A percentile compares a stretch with the other conserved stretches of the same genome.
Evolutionary conservation across 2,329 filamentous ascomycete species (phyloP).

Genomic region (Colletotrichum graminicola): DNA sequence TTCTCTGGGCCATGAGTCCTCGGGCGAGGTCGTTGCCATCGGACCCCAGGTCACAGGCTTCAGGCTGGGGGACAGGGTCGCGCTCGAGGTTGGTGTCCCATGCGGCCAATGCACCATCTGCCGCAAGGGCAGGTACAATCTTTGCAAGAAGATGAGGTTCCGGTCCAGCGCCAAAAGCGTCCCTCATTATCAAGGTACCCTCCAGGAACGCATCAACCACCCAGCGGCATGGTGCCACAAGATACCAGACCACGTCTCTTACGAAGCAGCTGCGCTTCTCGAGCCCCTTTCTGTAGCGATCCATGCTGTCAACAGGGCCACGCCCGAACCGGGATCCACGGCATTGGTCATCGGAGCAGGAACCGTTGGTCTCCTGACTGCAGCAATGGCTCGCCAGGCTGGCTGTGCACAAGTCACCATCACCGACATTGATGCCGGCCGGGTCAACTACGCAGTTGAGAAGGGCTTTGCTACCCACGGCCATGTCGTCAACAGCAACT

Average conservation of each 20-base stretch:
- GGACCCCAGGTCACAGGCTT: constrained; percentile 66
- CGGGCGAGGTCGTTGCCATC: constrained; percentile 68
- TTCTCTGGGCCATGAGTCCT: constrained; percentile 74
- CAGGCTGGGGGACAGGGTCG: constrained; percentile 68
- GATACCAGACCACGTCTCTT: constrained; percentile 71
- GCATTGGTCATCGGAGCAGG: constrained; percentile 75
- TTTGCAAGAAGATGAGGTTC: constrained; percentile 72
- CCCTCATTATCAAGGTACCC: constrained; percentile 73
- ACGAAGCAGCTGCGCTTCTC: constrained; percentile 70
- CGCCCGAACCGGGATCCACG: constrained; percentile 64
- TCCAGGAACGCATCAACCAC: constrained; percentile 73
- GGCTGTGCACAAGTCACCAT: constrained; percentile 71
- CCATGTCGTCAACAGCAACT: constrained; percentile 60
- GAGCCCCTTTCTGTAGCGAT: constrained; percentile 73
- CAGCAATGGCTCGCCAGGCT: constrained; percentile 71
- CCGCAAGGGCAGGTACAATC: constrained; percentile 68
- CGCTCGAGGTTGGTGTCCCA: constrained; percentile 68
- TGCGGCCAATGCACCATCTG: constrained; percentile 66
- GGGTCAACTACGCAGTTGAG: constrained; percentile 70
- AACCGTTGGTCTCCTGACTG: constrained; percentile 72
- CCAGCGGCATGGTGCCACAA: constrained; percentile 73
- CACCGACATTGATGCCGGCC: constrained; percentile 70
- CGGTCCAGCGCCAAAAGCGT: constrained; percentile 72
- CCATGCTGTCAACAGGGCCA: constrained; percentile 70
- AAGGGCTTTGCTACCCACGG: constrained; percentile 72